A percentile compares a stretch with the other conserved stretches of the same genome.
Conservation (phyloP, 2,329 filamentous ascomycete species). For the Plectosphaerella cucumerina region DNA sequence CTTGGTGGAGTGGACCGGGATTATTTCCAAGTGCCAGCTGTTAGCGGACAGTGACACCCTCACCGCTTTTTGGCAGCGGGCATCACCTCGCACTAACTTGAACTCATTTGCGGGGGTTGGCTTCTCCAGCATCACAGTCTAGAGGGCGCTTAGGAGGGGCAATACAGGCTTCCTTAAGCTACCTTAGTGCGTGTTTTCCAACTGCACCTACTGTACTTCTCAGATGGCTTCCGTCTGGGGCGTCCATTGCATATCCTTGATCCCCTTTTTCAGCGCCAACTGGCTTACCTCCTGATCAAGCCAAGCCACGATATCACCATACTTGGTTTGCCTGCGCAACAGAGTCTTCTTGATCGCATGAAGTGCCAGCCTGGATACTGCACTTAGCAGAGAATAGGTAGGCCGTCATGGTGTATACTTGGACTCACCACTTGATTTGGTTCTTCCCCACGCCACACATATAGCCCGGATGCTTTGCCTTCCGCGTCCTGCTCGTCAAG, state of each 20-base stretch:
- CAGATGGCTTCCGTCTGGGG: background rate
- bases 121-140: too few relatives aligned
- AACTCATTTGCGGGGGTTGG: too few relatives aligned
- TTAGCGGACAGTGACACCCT: conserved; percentile 1
- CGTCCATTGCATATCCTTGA: background rate
- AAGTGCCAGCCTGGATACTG: conserved; percentile 7
- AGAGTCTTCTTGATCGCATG: conserved; percentile 6
- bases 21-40: background rate
- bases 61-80: conserved; percentile 8
- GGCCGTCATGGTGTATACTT: background rate
- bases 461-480: conserved; percentile 43
- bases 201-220: too few relatives aligned
- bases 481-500: conserved; percentile 52
- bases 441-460: conserved; percentile 54
- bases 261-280: conserved; percentile 5
- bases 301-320: conserved; percentile 7
- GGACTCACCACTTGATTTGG: conserved; percentile 58
- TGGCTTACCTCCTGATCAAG: conserved; percentile 3
- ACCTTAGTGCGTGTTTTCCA: too few relatives aligned
- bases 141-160: too few relatives aligned
- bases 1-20: too few relatives aligned
- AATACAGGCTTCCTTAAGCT: too few relatives aligned
- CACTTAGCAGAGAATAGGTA: background rate
- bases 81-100: too few relatives aligned
- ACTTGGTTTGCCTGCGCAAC: conserved; percentile 6